A percentile compares a stretch with the other conserved stretches of the same genome.
phyloP scores from a whole-genome alignment of 305 asterid species.

The Fraxinus latifolia region DNA sequence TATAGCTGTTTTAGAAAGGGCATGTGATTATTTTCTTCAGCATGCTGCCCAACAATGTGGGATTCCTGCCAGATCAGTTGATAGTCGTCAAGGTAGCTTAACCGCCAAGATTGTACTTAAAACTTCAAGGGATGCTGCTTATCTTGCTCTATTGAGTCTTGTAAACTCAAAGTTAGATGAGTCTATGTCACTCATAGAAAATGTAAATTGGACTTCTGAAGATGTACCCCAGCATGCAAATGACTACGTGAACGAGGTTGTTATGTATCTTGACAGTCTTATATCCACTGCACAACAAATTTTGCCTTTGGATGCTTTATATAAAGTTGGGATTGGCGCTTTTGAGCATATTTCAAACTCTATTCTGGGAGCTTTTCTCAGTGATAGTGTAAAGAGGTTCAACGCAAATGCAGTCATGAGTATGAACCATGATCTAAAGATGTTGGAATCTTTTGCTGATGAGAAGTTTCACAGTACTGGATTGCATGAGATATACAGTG shows the following conservation, averaged over 20 bases:
- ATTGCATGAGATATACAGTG: constrained; percentile 70
- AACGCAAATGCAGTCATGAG: constrained; percentile 43
- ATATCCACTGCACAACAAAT: constrained; percentile 53
- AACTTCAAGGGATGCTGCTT: constrained; percentile 56
- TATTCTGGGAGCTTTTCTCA: constrained; percentile 55
- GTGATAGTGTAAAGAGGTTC: constrained; percentile 46
- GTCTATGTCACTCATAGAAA: constrained; percentile 39
- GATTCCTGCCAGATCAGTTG: constrained; percentile 45
- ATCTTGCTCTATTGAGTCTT: constrained; percentile 42
- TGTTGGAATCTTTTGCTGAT: constrained; percentile 76
- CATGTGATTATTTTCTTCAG: constrained; percentile 50
- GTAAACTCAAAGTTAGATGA: constrained; percentile 40
- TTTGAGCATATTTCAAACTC: constrained; percentile 50
- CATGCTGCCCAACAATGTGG: constrained; percentile 59
- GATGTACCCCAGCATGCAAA: constrained; percentile 38
- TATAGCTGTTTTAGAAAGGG: constrained; percentile 46
- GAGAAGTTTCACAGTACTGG: constrained; percentile 81
- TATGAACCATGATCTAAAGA: constrained; percentile 62
- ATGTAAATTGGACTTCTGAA: constrained; percentile 43
- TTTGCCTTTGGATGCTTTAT: constrained; percentile 47
- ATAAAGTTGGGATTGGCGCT: constrained; percentile 48
- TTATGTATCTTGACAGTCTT: constrained; percentile 42
- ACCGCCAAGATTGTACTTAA: constrained; percentile 48
- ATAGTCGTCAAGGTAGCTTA: constrained; percentile 46
- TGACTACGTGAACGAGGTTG: constrained; percentile 40